These are phyloP conservation scores for Pythium plurisporium DNA, from an alignment of 352 stramenopile species.

Conservation along the genomic window DNA sequence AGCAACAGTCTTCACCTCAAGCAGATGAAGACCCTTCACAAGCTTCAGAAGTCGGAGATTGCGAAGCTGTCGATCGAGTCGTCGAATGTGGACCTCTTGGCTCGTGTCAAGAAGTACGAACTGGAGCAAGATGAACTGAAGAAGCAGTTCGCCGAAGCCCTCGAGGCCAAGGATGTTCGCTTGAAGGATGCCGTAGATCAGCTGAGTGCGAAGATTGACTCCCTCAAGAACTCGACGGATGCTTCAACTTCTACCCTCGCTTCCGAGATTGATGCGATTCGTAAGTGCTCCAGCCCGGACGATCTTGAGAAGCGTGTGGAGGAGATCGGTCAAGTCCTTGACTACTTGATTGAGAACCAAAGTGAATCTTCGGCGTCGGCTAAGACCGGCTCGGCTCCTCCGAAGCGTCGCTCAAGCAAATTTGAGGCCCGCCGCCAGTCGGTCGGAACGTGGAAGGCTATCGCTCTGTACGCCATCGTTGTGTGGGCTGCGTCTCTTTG, in stretches of 20 bases:
- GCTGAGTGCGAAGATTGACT: conserved; percentile 10
- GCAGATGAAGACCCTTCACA: conserved; percentile 30
- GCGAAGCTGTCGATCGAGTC: conserved; percentile 32
- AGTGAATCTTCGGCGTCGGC: neutral
- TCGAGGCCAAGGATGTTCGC: conserved; percentile 11
- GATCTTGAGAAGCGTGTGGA: conserved; percentile 18
- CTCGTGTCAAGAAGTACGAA: conserved; percentile 29
- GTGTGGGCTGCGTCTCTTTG: conserved; percentile 10
- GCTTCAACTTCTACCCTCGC: conserved; percentile 7
- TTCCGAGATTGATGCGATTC: conserved; percentile 4
- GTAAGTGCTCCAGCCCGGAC: neutral
- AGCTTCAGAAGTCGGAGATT: conserved; percentile 30
- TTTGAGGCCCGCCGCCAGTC: conserved; percentile 3
- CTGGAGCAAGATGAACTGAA: conserved; percentile 35
- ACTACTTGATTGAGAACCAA: conserved; percentile 18
- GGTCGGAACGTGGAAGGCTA: conserved; percentile 17
- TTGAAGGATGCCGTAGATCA: conserved; percentile 6
- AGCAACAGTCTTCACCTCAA: conserved; percentile 32
- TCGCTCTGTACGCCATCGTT: conserved; percentile 12
- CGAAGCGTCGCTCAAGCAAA: conserved; percentile 3
- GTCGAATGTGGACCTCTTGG: conserved; percentile 26
- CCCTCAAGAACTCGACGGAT: conserved; percentile 12
- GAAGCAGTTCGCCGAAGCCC: conserved; percentile 15
- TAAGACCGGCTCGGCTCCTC: neutral
- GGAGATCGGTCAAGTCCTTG: conserved; percentile 15